Evolutionary conservation across 768 basidiomycete species (phyloP), one percentile per base, ranked within the genome.

Genomic region (Fistulinella prunicolor): DNA sequence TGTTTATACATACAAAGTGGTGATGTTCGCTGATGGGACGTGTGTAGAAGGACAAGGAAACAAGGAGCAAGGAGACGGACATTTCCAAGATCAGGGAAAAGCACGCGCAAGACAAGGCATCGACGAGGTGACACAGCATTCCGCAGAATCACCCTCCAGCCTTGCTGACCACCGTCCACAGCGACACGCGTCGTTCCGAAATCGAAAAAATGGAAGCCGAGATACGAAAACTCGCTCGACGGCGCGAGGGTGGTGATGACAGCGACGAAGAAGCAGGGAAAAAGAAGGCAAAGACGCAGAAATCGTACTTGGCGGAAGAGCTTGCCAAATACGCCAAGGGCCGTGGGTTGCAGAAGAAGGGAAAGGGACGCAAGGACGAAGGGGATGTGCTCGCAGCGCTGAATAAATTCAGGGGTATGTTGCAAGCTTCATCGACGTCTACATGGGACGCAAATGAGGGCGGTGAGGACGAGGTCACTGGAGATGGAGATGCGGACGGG

Each of bases 161-260:
- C 13, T 22, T 17, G 20, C 42, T 60, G 21, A 50, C 26, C 50
- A 41, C 41, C 19, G 5, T 23, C 29, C 38, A 4, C 49, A 92
- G 86, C 44, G 74, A 75, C 28, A 68, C 78, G 10, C 86, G 88
- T 19, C 80, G 85, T 60, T 73, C 81, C 7, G 84, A 93, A 63
- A 89, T 96, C 42, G 85, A 83, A 56, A 85, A 79, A 58, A 89
- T 97, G 83, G 91, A 97, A 66, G 82, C 81, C 7, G 88, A 92
- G 38, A 87, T 97, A 46, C 85, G 89, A 21, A 85, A 80, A 52
- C 79, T 95, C 7, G 74, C 81, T 23, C 81, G 83, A 51, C 77
- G 75, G 36, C 79, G 77, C 9, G 78, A 74, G 22, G 73, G 75
- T 9, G 72, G 73, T 13, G 76, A 75, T 21, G 83, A 79, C 36